These are phyloP conservation scores for Nymphaea colorata DNA, from an alignment of 164 flowering plant species.

Conservation along the genomic window DNA sequence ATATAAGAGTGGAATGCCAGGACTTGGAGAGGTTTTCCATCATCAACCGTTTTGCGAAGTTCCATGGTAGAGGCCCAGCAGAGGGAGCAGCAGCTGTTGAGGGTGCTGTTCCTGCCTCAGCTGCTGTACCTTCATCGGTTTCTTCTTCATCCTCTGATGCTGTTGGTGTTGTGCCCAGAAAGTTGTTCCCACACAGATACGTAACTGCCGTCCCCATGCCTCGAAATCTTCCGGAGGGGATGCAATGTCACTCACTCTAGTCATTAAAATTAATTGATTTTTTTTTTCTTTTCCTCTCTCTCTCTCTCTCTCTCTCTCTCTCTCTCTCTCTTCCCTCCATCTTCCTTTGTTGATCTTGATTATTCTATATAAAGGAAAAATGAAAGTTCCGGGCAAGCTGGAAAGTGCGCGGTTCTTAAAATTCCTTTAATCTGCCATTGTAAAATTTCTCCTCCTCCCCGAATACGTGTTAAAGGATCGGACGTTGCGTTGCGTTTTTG, in stretches of 20 bases:
- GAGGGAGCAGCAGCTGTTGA: conserved; percentile 18
- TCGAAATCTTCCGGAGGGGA: conserved; percentile 61
- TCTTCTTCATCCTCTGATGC: conserved; percentile 21
- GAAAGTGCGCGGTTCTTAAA: too few species aligned
- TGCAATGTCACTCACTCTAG: conserved; percentile 73
- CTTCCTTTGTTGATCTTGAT: not conserved
- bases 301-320: conserved; percentile 3
- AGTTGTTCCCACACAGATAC: conserved; percentile 45
- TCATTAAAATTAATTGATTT: conserved; percentile 31
- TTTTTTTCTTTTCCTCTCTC: conserved; percentile 6
- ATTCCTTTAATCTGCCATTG: too few species aligned
- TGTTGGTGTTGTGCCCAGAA: conserved; percentile 16
- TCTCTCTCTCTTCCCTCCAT: not conserved
- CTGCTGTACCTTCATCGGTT: conserved; percentile 7
- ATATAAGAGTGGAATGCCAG: conserved; percentile 51
- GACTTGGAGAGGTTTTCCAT: conserved; percentile 63
- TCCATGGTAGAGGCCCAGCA: conserved; percentile 40
- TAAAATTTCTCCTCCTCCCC: too few species aligned
- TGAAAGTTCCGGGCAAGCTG: too few species aligned
- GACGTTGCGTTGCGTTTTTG: too few species aligned
- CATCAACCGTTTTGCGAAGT: conserved; percentile 78
- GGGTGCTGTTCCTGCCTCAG: not conserved
- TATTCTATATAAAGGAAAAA: not conserved
- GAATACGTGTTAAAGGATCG: too few species aligned
- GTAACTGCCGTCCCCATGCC: conserved; percentile 60